phyloP scores from a whole-genome alignment of 176 grass and related monocot species.

The Poa annua region DNA sequence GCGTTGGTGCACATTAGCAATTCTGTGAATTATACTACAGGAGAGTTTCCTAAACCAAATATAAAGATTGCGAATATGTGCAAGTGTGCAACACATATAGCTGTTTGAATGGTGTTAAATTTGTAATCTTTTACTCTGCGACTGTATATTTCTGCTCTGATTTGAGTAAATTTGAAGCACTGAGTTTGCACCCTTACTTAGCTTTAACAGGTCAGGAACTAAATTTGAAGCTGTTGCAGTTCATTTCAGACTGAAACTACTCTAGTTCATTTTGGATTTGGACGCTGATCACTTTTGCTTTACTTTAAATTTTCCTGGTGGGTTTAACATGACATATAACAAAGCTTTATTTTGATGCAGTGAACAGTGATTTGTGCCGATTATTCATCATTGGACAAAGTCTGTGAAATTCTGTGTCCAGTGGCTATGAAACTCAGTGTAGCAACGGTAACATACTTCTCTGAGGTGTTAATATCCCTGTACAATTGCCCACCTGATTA shows the following conservation, averaged over 20 bases:
- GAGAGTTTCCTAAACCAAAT: neutral
- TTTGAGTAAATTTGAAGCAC: neutral
- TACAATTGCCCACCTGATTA: neutral
- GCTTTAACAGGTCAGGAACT: neutral
- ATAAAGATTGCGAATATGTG: neutral
- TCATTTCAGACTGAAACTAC: neutral
- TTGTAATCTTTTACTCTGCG: neutral
- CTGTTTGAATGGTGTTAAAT: neutral
- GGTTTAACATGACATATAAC: neutral
- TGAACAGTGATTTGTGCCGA: constrained; percentile 4
- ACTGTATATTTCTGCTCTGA: neutral
- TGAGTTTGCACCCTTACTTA: neutral
- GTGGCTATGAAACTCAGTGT: neutral
- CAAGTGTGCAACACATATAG: neutral
- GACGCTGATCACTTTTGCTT: neutral
- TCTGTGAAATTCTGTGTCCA: neutral
- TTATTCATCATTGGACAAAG: neutral
- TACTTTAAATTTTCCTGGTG: neutral
- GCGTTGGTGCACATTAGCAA: neutral
- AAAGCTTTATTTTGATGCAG: neutral
- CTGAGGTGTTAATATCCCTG: neutral
- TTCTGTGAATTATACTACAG: neutral
- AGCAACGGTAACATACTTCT: neutral
- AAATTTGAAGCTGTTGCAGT: neutral
- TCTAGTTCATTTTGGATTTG: neutral